phyloP scores from a whole-genome alignment of 1,284 basidiomycete genomes.

The Pseudozyma tsukubaensis region DNA sequence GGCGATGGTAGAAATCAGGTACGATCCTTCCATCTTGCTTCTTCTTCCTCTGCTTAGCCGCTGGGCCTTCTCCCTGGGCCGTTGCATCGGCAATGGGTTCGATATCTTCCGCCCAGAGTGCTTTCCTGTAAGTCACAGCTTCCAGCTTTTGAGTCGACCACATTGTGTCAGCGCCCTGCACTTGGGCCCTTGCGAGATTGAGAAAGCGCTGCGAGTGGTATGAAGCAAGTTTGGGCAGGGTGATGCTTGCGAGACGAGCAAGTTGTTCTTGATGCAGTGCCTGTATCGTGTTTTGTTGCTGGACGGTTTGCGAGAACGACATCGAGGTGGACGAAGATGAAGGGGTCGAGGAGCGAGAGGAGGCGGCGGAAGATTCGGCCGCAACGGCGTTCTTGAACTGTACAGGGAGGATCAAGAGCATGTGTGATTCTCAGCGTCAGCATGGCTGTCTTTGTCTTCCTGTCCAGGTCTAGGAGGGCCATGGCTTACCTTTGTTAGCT shows the following conservation, averaged over 20 bases:
- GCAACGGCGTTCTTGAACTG: slow-evolving; percentile 35
- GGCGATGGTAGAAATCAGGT: slow-evolving; percentile 35
- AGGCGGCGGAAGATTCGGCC: slow-evolving; percentile 11
- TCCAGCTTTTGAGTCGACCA: slow-evolving; percentile 19
- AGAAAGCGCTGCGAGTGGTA: slow-evolving; percentile 34
- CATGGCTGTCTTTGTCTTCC: no score
- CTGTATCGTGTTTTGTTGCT: slow-evolving; percentile 29
- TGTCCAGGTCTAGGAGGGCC: no score
- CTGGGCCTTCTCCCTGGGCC: background rate
- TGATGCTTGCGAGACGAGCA: slow-evolving; percentile 16
- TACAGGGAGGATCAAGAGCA: background rate
- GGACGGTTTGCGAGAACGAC: slow-evolving; percentile 1
- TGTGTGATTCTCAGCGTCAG: background rate
- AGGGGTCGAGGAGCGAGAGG: background rate
- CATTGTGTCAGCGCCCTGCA: slow-evolving; percentile 8
- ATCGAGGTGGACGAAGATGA: slow-evolving; percentile 10
- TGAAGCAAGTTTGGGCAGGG: slow-evolving; percentile 29
- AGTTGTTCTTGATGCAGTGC: slow-evolving; percentile 41
- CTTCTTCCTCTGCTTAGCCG: background rate
- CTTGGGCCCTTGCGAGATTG: slow-evolving; percentile 15
- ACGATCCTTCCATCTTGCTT: slow-evolving; percentile 7
- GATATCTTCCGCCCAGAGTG: slow-evolving; percentile 32
- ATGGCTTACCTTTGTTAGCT: slow-evolving; percentile 20
- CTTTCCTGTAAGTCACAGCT: slow-evolving; percentile 13
- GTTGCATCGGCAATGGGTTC: slow-evolving; percentile 5